These are phyloP conservation scores for Phytophthora pini DNA, from an alignment of 352 stramenopile genomes.

Conservation along the genomic window DNA sequence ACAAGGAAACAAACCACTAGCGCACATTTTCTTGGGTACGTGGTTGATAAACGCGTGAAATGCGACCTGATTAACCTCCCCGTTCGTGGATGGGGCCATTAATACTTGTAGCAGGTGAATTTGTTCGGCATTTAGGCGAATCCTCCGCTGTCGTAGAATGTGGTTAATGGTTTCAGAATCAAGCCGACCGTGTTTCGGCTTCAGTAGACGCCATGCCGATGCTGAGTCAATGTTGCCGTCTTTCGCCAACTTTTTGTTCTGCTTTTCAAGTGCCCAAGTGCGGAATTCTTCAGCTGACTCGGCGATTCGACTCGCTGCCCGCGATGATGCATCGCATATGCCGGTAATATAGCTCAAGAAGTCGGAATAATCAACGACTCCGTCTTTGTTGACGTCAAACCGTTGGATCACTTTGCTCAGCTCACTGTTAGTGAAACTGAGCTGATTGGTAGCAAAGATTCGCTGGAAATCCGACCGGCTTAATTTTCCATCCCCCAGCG, in stretches of 20 bases:
- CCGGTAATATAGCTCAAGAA: slow-evolving; percentile 84
- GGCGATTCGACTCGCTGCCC: slow-evolving; percentile 61
- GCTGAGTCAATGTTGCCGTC: slow-evolving; percentile 83
- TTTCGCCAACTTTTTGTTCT: slow-evolving; percentile 80
- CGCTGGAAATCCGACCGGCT: slow-evolving; percentile 77
- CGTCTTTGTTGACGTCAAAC: slow-evolving; percentile 81
- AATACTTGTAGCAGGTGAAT: slow-evolving; percentile 69
- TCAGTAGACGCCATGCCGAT: slow-evolving; percentile 74
- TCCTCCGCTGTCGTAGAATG: slow-evolving; percentile 63
- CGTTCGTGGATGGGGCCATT: slow-evolving; percentile 67
- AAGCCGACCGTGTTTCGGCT: slow-evolving; percentile 60
- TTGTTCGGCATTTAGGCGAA: slow-evolving; percentile 56
- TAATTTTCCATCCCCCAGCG: slow-evolving; percentile 68
- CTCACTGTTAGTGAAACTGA: slow-evolving; percentile 76
- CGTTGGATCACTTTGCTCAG: slow-evolving; percentile 83
- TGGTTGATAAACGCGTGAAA: slow-evolving; percentile 87
- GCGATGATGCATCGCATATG: slow-evolving; percentile 64
- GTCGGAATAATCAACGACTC: slow-evolving; percentile 78
- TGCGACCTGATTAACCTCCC: slow-evolving; percentile 62
- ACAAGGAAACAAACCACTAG: background rate
- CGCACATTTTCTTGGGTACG: slow-evolving; percentile 81
- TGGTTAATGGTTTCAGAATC: slow-evolving; percentile 64
- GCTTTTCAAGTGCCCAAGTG: slow-evolving; percentile 73
- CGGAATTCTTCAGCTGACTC: slow-evolving; percentile 72
- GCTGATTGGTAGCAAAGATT: slow-evolving; percentile 68